phyloP scores from a whole-genome alignment of 805 yeast genomes.

The Candida schatavii region DNA sequence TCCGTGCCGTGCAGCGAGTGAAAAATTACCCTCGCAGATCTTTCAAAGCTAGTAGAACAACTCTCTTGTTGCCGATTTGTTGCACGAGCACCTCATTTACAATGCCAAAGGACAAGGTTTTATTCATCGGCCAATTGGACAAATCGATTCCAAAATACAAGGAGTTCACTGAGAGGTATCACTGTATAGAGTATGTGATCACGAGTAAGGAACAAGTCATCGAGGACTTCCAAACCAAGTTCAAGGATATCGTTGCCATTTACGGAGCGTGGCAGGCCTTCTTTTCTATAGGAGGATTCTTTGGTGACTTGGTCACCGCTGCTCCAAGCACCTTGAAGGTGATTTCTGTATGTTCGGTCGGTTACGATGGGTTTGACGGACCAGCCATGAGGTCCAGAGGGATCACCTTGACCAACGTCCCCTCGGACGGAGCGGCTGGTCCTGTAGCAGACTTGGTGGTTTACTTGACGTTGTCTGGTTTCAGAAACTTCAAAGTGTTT shows the following conservation, averaged over 20 bases:
- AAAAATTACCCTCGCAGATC: too few relatives aligned
- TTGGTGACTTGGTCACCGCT: slow-evolving; percentile 37
- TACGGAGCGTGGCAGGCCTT: slow-evolving; percentile 64
- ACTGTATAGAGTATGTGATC: slow-evolving; percentile 38
- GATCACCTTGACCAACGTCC: slow-evolving; percentile 59
- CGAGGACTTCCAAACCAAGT: slow-evolving; percentile 37
- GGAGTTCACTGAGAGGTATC: slow-evolving; percentile 35
- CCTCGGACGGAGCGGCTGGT: slow-evolving; percentile 53
- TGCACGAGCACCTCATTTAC: too few relatives aligned
- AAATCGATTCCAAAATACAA: slow-evolving; percentile 44
- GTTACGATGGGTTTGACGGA: slow-evolving; percentile 51
- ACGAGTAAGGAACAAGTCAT: slow-evolving; percentile 42
- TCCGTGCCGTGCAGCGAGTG: too few relatives aligned
- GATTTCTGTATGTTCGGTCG: slow-evolving; percentile 55
- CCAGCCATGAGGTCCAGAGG: slow-evolving; percentile 36
- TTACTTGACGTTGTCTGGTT: slow-evolving; percentile 54
- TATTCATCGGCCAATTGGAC: slow-evolving; percentile 52
- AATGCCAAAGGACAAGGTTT: slow-evolving; percentile 40
- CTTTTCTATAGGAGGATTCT: slow-evolving; percentile 49
- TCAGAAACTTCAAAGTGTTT: slow-evolving; percentile 54
- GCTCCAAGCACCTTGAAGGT: slow-evolving; percentile 48
- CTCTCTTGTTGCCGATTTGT: too few relatives aligned
- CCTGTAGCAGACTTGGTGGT: slow-evolving; percentile 76
- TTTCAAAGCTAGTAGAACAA: too few relatives aligned
- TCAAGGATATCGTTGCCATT: slow-evolving; percentile 47